These are phyloP conservation scores for Talaromyces sp. DNA, from an alignment of 2,329 filamentous ascomycete species.

Conservation along the genomic window DNA sequence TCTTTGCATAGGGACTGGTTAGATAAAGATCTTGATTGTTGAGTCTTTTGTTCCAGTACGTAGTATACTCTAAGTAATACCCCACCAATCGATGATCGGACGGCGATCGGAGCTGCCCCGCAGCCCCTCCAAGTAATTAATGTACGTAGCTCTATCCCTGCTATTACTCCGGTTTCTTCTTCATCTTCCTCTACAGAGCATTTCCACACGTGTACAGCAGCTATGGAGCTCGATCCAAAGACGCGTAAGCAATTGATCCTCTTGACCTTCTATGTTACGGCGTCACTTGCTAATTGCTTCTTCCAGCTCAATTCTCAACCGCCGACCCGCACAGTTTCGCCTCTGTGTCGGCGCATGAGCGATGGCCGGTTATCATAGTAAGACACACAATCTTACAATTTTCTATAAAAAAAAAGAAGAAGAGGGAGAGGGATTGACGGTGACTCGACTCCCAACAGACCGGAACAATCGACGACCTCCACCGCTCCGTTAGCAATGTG, in stretches of 20 bases:
- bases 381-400: slow-evolving; percentile 21
- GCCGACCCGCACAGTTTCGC: slow-evolving; percentile 83
- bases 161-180: background rate
- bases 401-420: background rate
- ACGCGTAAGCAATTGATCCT: slow-evolving; percentile 50
- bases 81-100: background rate
- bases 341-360: slow-evolving; percentile 72
- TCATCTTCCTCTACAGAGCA: background rate
- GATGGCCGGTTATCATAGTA: slow-evolving; percentile 93
- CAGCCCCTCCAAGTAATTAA: background rate
- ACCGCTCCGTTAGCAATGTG: slow-evolving; percentile 50
- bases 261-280: slow-evolving; percentile 14
- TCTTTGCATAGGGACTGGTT: slow-evolving; percentile 13
- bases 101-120: background rate
- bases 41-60: background rate
- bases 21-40: slow-evolving; percentile 7
- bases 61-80: background rate
- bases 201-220: background rate
- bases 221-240: slow-evolving; percentile 71
- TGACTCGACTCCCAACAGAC: slow-evolving; percentile 52
- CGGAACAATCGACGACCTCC: slow-evolving; percentile 88
- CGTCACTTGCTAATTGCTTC: background rate
- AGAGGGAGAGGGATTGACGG: background rate
- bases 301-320: slow-evolving; percentile 67
- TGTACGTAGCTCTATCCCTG: background rate